Evolutionary conservation across 352 stramenopile species (phyloP), one percentile per base, ranked within the genome.

Genomic region (Globisporangium nunn): DNA sequence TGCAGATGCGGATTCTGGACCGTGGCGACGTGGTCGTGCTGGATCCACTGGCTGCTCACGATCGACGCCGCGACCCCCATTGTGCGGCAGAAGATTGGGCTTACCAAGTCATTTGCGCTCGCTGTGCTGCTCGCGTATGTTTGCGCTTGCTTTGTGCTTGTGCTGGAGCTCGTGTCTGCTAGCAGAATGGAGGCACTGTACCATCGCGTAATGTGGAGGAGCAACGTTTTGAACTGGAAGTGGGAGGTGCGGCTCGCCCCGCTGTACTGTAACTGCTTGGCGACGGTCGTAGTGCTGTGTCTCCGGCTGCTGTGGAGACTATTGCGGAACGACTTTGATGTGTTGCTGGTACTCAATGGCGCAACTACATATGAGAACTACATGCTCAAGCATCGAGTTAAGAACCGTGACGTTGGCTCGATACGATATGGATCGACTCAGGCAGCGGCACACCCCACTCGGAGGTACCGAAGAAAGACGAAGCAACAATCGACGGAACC

Each of bases 211-310:
- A 6, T 58, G 7, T 54, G 28, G 35, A 12, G 31, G 5, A 41
- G n/a, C 28, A 39, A 3, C 17, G 23, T 60, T 8, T 8, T 53
- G 23, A 43, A 41, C 17, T 18, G 31, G 18, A 28, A 23, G 7
- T 29, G 55, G n/a, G 50, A 59, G 46, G 40, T 67, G 45, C 51
- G 56, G 1, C 50, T 67, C 11, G 41, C 52, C 4, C 52, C 56
- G 31, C 18, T 63, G 17, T 67, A 63, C 35, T 60, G 53, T 56
- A 63, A 56, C 28, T 63, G 52, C 31, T 63, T 57, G 29, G 39
- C 39, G n/a, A 67, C 54, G 3, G 31, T 56, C 0, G 23, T 67
- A 28, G 28, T 44, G 6, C 57, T 52, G 29, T 37, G 18, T 4
- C 18, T 67, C 4, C 48, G 45, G 5, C 50, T 67, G 10, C 53